phyloP scores from a whole-genome alignment of 1,284 basidiomycete genomes.

The Golubevia pallescens region DNA sequence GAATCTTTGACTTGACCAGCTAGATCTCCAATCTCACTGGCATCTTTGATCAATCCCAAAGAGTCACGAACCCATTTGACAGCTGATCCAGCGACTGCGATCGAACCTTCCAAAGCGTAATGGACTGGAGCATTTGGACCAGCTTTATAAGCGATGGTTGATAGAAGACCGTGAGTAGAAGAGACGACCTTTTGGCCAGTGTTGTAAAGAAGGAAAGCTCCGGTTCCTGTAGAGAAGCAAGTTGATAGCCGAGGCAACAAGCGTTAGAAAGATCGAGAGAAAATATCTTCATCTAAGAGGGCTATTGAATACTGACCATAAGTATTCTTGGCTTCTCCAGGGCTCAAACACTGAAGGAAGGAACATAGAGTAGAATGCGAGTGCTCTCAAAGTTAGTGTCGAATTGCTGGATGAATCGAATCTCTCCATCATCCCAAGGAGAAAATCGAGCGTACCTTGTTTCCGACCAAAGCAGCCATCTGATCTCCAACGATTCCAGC shows the following conservation, averaged over 20 bases:
- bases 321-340: slow-evolving; percentile 65
- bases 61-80: slow-evolving; percentile 97
- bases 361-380: slow-evolving; percentile 8
- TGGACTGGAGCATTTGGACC: slow-evolving; percentile 79
- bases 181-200: slow-evolving; percentile 86
- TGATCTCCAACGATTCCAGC: slow-evolving; percentile 94
- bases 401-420: slow-evolving; percentile 73
- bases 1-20: slow-evolving; percentile 80
- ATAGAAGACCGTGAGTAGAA: slow-evolving; percentile 84
- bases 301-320: slow-evolving; percentile 36
- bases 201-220: slow-evolving; percentile 92
- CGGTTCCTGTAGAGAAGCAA: slow-evolving; percentile 74
- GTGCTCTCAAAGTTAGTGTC: slow-evolving; percentile 72
- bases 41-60: slow-evolving; percentile 80
- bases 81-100: slow-evolving; percentile 91
- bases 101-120: slow-evolving; percentile 93
- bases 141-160: slow-evolving; percentile 92
- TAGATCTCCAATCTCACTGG: slow-evolving; percentile 82
- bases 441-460: slow-evolving; percentile 70
- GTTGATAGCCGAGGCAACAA: background rate
- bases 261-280: background rate
- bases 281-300: too few relatives aligned
- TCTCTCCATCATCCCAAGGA: background rate
- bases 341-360: slow-evolving; percentile 31
- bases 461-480: slow-evolving; percentile 93